Conservation (phyloP, 768 basidiomycete species). For the Scleroderma bovista region DNA sequence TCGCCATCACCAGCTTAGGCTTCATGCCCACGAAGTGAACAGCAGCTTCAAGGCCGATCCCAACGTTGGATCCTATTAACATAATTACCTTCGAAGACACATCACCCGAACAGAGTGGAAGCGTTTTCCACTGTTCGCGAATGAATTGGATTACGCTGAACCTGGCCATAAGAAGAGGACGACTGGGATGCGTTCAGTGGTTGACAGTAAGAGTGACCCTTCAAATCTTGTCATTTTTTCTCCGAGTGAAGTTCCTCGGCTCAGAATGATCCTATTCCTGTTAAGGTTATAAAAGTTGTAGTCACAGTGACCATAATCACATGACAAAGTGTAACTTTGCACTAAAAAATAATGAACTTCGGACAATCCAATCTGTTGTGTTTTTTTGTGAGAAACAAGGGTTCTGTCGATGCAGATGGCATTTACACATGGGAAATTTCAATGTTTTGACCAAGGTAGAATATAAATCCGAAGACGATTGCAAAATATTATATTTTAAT, state of each 20-base stretch:
- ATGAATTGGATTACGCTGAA: conserved; percentile 11
- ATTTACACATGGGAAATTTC: too few relatives aligned
- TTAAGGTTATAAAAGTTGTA: too few relatives aligned
- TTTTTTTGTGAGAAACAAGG: too few relatives aligned
- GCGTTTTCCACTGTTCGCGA: conserved; percentile 18
- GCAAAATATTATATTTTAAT: too few relatives aligned
- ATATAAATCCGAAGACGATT: too few relatives aligned
- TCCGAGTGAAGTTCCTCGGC: neutral
- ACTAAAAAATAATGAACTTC: too few relatives aligned
- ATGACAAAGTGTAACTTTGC: too few relatives aligned
- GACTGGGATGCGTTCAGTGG: neutral
- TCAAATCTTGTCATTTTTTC: neutral
- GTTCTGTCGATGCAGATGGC: too few relatives aligned
- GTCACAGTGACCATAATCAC: too few relatives aligned
- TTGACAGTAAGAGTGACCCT: neutral
- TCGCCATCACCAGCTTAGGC: conserved; percentile 28
- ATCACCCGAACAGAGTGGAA: conserved; percentile 23
- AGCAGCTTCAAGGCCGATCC: conserved; percentile 25
- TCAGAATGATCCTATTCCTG: too few relatives aligned
- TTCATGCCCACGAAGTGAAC: conserved; percentile 28
- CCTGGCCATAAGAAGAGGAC: conserved; percentile 8
- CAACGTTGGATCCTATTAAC: conserved; percentile 48
- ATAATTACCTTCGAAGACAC: conserved; percentile 44
- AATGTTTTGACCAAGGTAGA: too few relatives aligned
- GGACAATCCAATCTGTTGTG: too few relatives aligned